Evolutionary conservation across 441 rosid genomes (phyloP).

Genomic region (Corymbia citriodora): DNA sequence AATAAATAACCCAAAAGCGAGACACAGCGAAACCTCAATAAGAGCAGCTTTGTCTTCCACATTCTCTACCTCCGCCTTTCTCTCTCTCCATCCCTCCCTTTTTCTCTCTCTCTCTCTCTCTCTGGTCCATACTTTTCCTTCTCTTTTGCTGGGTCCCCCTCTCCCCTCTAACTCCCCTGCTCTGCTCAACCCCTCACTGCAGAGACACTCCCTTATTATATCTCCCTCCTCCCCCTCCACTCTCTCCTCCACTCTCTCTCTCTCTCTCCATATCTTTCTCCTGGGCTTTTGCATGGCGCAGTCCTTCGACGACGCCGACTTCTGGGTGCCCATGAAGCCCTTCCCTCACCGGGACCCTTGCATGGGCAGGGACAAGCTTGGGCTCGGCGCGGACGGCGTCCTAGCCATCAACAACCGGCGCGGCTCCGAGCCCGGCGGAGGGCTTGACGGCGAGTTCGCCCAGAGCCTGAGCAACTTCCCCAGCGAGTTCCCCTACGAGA

Average conservation of each 20-base stretch:
- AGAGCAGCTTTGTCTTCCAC: conserved; percentile 59
- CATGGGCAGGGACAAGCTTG: neutral
- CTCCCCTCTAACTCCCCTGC: conserved; percentile 9
- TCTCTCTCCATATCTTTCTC: no score
- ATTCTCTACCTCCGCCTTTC: conserved; percentile 36
- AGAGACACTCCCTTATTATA: conserved; percentile 19
- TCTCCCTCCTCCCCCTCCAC: conserved; percentile 8
- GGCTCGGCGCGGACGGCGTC: neutral
- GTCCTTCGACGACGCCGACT: conserved; percentile 16
- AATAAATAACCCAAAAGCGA: neutral
- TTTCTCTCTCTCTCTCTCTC: neutral
- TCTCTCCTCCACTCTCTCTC: neutral
- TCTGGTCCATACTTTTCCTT: conserved; percentile 22
- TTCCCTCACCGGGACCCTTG: neutral
- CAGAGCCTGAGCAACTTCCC: conserved; percentile 42
- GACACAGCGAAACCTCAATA: conserved; percentile 71
- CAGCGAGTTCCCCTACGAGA: conserved; percentile 75
- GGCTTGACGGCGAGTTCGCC: conserved; percentile 9
- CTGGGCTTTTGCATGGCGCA: conserved; percentile 24
- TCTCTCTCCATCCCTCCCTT: neutral
- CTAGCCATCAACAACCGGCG: neutral
- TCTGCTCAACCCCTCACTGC: conserved; percentile 1
- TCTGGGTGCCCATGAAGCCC: conserved; percentile 7
- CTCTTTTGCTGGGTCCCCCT: conserved; percentile 34
- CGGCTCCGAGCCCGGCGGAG: neutral